phyloP scores from a whole-genome alignment of 345 rosid genomes.

The Atalantia buxifolia region DNA sequence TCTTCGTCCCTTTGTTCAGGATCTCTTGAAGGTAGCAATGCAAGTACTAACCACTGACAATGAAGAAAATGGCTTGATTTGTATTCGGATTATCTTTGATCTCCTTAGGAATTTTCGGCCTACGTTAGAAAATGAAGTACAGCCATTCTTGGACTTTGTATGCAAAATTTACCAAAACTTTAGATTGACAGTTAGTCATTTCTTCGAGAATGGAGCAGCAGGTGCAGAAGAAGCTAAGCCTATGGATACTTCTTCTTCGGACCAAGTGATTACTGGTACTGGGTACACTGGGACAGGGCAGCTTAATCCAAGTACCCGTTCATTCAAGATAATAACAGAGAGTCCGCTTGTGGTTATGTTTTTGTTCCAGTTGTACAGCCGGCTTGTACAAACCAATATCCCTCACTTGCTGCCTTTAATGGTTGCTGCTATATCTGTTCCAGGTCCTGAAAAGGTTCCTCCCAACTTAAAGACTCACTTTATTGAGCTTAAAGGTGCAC shows the following conservation, averaged over 20 bases:
- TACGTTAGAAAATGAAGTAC: slow-evolving; percentile 86
- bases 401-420: slow-evolving; percentile 88
- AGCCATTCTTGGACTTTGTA: slow-evolving; percentile 93
- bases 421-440: slow-evolving; percentile 97
- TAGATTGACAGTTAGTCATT: slow-evolving; percentile 75
- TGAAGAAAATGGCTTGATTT: slow-evolving; percentile 93
- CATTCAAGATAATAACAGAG: slow-evolving; percentile 97
- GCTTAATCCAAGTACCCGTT: slow-evolving; percentile 88
- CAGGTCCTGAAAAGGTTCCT: slow-evolving; percentile 93
- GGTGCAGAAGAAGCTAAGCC: slow-evolving; percentile 74
- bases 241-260: slow-evolving; percentile 68
- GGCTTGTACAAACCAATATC: slow-evolving; percentile 95
- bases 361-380: slow-evolving; percentile 85
- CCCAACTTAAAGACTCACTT: slow-evolving; percentile 80
- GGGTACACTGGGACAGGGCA: slow-evolving; percentile 62
- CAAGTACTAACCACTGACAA: slow-evolving; percentile 92
- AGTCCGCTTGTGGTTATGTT: slow-evolving; percentile 99
- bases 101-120: slow-evolving; percentile 95
- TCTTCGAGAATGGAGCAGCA: slow-evolving; percentile 61
- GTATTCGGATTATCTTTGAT: slow-evolving; percentile 92
- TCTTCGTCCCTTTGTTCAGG: slow-evolving; percentile 97
- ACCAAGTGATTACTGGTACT: slow-evolving; percentile 52
- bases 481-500: slow-evolving; percentile 96
- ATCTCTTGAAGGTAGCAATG: slow-evolving; percentile 94
- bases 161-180: slow-evolving; percentile 94